Evolutionary conservation across 352 stramenopile species (phyloP).

Genomic region (Globisporangium radiosum): DNA sequence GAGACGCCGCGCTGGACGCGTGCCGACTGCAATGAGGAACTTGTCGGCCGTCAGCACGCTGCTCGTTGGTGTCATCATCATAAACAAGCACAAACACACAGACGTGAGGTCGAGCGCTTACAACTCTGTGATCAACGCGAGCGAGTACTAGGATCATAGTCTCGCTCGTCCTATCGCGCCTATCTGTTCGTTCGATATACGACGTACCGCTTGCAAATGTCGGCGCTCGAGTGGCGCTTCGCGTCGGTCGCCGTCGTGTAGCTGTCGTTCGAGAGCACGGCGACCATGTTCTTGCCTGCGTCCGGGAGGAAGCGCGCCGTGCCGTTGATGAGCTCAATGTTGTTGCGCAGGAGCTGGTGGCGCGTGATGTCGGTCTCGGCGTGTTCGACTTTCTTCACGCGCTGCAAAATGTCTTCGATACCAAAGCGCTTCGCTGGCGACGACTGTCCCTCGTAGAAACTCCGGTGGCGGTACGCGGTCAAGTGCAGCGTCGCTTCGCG

Average conservation of each 20-base stretch:
- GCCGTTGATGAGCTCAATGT: conserved; percentile 72
- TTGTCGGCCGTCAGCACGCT: conserved; percentile 82
- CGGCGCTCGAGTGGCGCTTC: conserved; percentile 60
- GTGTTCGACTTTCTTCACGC: conserved; percentile 74
- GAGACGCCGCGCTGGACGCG: conserved; percentile 61
- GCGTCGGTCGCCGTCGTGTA: conserved; percentile 74
- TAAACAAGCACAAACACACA: background rate
- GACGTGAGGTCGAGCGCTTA: no score
- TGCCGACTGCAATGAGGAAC: conserved; percentile 84
- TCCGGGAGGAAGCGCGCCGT: conserved; percentile 73
- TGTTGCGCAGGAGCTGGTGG: conserved; percentile 77
- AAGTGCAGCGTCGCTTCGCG: conserved; percentile 86
- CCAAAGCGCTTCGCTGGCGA: conserved; percentile 63
- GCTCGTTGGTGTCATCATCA: background rate
- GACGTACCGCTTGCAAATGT: conserved; percentile 79
- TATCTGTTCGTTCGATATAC: no score
- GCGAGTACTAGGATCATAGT: no score
- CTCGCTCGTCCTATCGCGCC: no score
- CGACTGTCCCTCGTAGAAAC: conserved; percentile 80
- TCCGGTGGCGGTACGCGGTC: conserved; percentile 83
- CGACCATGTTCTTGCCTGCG: conserved; percentile 65
- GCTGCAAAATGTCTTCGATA: conserved; percentile 79
- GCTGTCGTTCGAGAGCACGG: conserved; percentile 78
- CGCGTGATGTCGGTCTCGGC: conserved; percentile 84
- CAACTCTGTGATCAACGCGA: background rate